Conservation (phyloP, 1,284 basidiomycete species). For the Chiua sp. region DNA sequence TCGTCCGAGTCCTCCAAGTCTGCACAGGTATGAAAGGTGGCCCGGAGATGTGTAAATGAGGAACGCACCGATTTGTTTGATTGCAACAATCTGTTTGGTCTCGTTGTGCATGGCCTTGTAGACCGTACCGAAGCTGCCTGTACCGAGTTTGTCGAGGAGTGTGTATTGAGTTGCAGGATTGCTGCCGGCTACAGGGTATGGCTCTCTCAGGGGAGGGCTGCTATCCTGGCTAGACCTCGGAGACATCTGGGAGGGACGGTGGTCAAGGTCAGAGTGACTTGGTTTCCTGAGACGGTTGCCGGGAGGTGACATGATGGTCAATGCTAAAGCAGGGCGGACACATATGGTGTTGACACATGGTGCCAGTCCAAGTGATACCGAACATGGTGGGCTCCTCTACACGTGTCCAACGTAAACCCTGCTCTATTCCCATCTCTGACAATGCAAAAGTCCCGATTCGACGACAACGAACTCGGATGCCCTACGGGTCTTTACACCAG, state of each 20-base stretch:
- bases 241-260: slow-evolving; percentile 54
- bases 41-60: slow-evolving; percentile 4
- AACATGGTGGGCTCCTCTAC: slow-evolving; percentile 26
- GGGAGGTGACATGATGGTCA: slow-evolving; percentile 48
- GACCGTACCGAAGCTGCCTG: slow-evolving; percentile 96
- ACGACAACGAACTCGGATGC: neutral
- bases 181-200: slow-evolving; percentile 69
- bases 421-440: slow-evolving; percentile 8
- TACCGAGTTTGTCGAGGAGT: slow-evolving; percentile 93
- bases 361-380: slow-evolving; percentile 13
- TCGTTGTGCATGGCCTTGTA: slow-evolving; percentile 98
- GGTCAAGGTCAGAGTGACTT: slow-evolving; percentile 46
- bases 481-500: neutral
- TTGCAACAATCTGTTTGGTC: slow-evolving; percentile 93
- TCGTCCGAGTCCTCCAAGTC: slow-evolving; percentile 92
- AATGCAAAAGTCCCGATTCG: neutral
- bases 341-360: slow-evolving; percentile 13
- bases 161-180: slow-evolving; percentile 92
- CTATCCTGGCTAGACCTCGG: slow-evolving; percentile 45
- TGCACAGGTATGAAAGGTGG: slow-evolving; percentile 33
- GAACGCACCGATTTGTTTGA: slow-evolving; percentile 94
- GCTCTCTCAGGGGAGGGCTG: slow-evolving; percentile 53
- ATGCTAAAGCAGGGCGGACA: slow-evolving; percentile 18
- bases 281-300: slow-evolving; percentile 51
- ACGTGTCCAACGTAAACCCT: slow-evolving; percentile 29